Percentiles rank a stretch among this genome's conserved stretches.
Conservation (phyloP, 805 yeast genomes). For the Jamesozyma gamospora region DNA sequence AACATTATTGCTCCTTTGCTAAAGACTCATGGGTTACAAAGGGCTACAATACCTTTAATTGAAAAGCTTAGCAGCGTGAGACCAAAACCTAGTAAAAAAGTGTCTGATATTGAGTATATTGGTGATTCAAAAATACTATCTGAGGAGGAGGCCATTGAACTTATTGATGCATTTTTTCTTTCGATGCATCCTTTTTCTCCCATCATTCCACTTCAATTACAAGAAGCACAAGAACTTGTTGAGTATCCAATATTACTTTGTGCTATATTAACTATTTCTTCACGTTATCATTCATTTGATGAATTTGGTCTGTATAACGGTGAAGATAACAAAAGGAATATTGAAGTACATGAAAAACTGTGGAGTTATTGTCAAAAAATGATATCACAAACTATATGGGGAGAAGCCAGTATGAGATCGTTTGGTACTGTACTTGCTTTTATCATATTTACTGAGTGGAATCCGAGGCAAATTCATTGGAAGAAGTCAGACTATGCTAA, state of each 20-base stretch:
- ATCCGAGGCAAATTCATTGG: slow-evolving; percentile 89
- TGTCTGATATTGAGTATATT: slow-evolving; percentile 57
- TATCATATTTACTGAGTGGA: slow-evolving; percentile 85
- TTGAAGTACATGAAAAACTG: slow-evolving; percentile 63
- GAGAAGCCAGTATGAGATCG: slow-evolving; percentile 79
- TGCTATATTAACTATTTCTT: slow-evolving; percentile 68
- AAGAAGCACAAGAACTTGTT: slow-evolving; percentile 53
- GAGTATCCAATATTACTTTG: slow-evolving; percentile 75
- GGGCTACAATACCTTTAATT: slow-evolving; percentile 25
- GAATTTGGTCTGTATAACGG: slow-evolving; percentile 28
- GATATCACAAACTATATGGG: slow-evolving; percentile 86
- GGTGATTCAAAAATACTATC: slow-evolving; percentile 42
- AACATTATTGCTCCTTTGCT: slow-evolving; percentile 20
- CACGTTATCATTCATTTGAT: slow-evolving; percentile 61
- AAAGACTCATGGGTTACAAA: slow-evolving; percentile 16
- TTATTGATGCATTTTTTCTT: slow-evolving; percentile 54
- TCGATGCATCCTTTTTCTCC: slow-evolving; percentile 90
- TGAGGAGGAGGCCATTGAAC: slow-evolving; percentile 48
- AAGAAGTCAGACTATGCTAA: slow-evolving; percentile 79
- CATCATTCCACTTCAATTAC: slow-evolving; percentile 66
- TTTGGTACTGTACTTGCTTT: slow-evolving; percentile 83
- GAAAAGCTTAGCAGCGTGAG: slow-evolving; percentile 26
- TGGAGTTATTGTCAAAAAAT: slow-evolving; percentile 80
- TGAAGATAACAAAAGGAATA: slow-evolving; percentile 33
- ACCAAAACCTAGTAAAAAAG: slow-evolving; percentile 29